phyloP scores from a whole-genome alignment of 495 filamentous ascomycete genomes.

The Umbilicaria muhlenbergii region DNA sequence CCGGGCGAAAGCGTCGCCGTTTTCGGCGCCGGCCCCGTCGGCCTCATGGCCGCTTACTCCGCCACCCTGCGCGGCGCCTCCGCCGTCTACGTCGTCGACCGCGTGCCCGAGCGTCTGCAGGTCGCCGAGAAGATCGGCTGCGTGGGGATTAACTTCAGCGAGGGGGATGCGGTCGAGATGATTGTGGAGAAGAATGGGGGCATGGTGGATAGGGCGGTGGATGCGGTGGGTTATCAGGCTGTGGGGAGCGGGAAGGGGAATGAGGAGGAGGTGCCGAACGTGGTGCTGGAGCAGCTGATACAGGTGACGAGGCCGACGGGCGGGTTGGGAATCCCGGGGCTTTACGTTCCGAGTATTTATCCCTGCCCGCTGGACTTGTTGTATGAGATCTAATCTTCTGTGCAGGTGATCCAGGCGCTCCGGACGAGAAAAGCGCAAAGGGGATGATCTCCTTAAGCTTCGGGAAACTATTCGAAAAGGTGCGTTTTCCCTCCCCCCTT shows the following conservation, averaged over 20 bases:
- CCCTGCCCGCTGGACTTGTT: too few relatives aligned
- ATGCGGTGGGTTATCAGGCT: conserved; percentile 41
- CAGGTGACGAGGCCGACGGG: conserved; percentile 30
- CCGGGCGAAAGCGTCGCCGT: conserved; percentile 39
- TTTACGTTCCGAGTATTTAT: conserved; percentile 22
- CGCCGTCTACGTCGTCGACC: conserved; percentile 37
- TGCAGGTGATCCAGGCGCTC: conserved; percentile 24
- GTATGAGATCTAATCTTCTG: background rate
- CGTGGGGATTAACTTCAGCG: conserved; percentile 23
- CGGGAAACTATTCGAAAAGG: conserved; percentile 47
- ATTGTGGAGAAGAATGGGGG: conserved; percentile 18
- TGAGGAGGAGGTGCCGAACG: conserved; percentile 26
- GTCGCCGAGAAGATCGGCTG: conserved; percentile 37
- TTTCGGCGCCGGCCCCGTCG: conserved; percentile 34
- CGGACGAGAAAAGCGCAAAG: conserved; percentile 28
- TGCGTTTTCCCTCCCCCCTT: conserved; percentile 4
- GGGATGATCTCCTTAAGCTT: conserved; percentile 42
- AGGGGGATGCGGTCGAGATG: conserved; percentile 21
- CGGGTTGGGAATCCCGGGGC: conserved; percentile 31
- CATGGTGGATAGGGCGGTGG: conserved; percentile 36
- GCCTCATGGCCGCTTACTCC: conserved; percentile 41
- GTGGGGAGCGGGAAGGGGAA: conserved; percentile 20
- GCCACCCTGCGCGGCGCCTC: conserved; percentile 35
- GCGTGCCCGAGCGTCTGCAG: conserved; percentile 32
- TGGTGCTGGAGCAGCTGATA: conserved; percentile 32